phyloP scores from a whole-genome alignment of 257 asterid species.

The Misopates orontium region DNA sequence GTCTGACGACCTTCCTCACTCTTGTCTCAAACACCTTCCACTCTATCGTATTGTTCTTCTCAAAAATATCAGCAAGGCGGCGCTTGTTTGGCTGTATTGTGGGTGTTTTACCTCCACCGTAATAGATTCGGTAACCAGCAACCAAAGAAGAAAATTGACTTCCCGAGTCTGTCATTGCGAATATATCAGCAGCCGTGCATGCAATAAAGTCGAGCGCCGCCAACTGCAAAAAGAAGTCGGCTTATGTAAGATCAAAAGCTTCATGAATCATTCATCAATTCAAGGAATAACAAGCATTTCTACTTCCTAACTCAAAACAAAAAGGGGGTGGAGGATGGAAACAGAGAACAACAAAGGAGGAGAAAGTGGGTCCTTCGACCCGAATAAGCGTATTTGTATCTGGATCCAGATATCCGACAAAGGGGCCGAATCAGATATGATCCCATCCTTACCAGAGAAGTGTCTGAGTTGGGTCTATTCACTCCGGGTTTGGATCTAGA shows the following conservation, averaged over 20 bases:
- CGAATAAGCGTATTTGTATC: too few species aligned
- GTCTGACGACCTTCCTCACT: constrained; percentile 91
- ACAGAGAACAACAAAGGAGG: too few species aligned
- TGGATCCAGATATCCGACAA: too few species aligned
- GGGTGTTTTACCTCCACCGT: constrained; percentile 83
- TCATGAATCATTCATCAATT: not conserved
- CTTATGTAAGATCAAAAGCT: not conserved
- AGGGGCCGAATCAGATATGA: too few species aligned
- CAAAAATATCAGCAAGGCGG: constrained; percentile 85
- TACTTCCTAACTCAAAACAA: too few species aligned
- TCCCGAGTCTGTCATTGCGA: constrained; percentile 98
- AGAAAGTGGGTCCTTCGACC: too few species aligned
- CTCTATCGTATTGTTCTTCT: constrained; percentile 84
- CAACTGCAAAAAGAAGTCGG: constrained; percentile 55
- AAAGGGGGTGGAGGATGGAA: too few species aligned
- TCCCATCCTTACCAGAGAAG: too few species aligned
- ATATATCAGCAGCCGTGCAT: constrained; percentile 86
- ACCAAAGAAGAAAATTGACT: constrained; percentile 92
- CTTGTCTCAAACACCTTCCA: constrained; percentile 92
- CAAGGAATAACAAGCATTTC: not conserved
- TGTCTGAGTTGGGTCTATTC: too few species aligned
- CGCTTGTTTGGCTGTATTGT: constrained; percentile 98
- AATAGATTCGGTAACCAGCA: constrained; percentile 88
- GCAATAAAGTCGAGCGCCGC: constrained; percentile 95
- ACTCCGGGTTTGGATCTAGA: too few species aligned